Evolutionary conservation across 805 yeast genomes (phyloP), one percentile per base, ranked within the genome.

Genomic region (Candida hispaniensis): DNA sequence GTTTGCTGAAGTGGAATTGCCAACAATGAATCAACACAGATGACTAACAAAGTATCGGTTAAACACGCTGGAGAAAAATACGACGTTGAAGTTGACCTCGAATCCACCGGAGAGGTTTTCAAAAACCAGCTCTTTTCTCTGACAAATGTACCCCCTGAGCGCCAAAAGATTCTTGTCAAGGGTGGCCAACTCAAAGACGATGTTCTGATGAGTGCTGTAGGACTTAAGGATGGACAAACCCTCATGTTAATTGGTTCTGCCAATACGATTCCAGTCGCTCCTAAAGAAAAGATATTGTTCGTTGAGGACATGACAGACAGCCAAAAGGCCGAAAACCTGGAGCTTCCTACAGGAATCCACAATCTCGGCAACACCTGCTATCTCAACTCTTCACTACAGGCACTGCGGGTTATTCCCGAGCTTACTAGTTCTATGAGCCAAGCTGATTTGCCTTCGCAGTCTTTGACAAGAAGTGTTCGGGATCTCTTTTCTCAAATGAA

Each of bases 231-330:
- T 14, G 71, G 71, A 19, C 80, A 78, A 45, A 63, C 71, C 9
- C 63, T 88, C 14, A 80, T 91, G 94, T 81, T 91, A 39, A 64
- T 91, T 39, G 99, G 99, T 14, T 78, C 96, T 1, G 88, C 94
- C 2, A 91, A 79, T 38, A 71, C 68, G 39, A 58, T 73, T 35
- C 71, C 69, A 20, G 41, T 52, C 43, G 53, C 60, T 6, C 61
- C 63, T 9, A 63, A 63, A 9, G 66, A 61, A 8, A 64, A 67
- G 41, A 65, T 63, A 30, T 72, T 71, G 17, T 79, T 81, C 44
- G 54, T 75, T 23, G 93, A 79, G 55, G 94, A 80, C 53, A 56
- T 78, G 54, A 64, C 67, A 20, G 66, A 61, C 50, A 56, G 54
- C 44, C 63, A 63, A 40, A 47, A 40, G 18, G 59, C 49, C 19